Conservation (phyloP, 106 monocot species). For the Narthecium ossifragum region DNA sequence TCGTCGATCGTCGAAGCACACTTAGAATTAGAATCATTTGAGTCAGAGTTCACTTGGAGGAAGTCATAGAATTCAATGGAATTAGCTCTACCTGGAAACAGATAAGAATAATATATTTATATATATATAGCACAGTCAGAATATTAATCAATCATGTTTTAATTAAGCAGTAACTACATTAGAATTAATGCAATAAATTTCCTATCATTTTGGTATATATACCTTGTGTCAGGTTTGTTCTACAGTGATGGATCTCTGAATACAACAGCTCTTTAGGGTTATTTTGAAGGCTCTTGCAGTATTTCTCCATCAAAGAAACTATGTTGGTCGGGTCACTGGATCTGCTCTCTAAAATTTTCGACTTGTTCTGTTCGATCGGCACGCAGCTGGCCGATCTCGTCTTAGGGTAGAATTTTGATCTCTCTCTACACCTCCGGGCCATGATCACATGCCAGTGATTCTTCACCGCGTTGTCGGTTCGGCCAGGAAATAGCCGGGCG, state of each 20-base stretch:
- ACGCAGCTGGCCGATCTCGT: not conserved
- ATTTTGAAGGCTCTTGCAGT: not conserved
- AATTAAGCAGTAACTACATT: too few relatives aligned
- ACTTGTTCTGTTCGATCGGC: not conserved
- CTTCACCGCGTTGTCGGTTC: slow-evolving; percentile 86
- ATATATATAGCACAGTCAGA: not conserved
- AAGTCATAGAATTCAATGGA: slow-evolving; percentile 68
- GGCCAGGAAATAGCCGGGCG: slow-evolving; percentile 63
- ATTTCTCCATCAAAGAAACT: not conserved
- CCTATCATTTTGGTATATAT: too few relatives aligned
- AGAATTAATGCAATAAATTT: too few relatives aligned
- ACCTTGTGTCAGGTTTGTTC: not conserved
- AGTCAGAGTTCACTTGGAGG: slow-evolving; percentile 45
- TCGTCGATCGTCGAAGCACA: slow-evolving; percentile 22
- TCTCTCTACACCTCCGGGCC: slow-evolving; percentile 58
- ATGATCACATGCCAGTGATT: slow-evolving; percentile 93
- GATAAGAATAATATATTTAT: not conserved
- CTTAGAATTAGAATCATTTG: slow-evolving; percentile 22
- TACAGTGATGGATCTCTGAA: not conserved
- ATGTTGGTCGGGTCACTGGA: not conserved
- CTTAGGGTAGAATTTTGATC: slow-evolving; percentile 12
- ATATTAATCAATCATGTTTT: not conserved
- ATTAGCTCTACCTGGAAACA: slow-evolving; percentile 21
- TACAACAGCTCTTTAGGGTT: not conserved
- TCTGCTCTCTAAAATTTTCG: not conserved